phyloP scores from a whole-genome alignment of 306 rosid genomes.

The Astragalus glycyphyllos region DNA sequence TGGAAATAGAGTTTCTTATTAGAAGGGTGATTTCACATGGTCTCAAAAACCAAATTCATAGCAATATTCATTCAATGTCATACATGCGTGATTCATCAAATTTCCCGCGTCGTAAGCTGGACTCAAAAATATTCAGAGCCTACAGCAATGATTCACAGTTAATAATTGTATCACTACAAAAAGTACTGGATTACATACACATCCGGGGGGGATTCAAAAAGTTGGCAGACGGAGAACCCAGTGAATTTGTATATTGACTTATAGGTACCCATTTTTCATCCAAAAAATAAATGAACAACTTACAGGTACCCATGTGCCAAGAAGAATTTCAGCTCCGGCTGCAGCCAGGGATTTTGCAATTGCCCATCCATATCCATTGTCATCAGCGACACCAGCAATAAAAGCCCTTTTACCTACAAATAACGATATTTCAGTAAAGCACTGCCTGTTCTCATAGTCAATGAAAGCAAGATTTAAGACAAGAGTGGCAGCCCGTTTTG shows the following conservation, averaged over 20 bases:
- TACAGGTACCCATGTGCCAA: constrained; percentile 99
- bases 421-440: constrained; percentile 24
- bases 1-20: constrained; percentile 48
- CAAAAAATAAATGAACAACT: constrained; percentile 36
- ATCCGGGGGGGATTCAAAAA: not conserved
- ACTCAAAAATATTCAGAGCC: constrained; percentile 94
- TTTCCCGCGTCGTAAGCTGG: constrained; percentile 93
- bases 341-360: constrained; percentile 98
- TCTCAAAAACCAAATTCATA: constrained; percentile 28
- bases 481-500: not conserved
- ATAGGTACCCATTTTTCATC: constrained; percentile 59
- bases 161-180: constrained; percentile 35
- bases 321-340: constrained; percentile 97
- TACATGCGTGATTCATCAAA: constrained; percentile 90
- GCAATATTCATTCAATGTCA: constrained; percentile 42
- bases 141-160: constrained; percentile 45
- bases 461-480: constrained; percentile 6
- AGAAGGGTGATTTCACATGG: constrained; percentile 32
- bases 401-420: constrained; percentile 88
- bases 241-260: constrained; percentile 42
- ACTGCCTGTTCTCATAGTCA: constrained; percentile 3
- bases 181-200: constrained; percentile 26
- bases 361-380: constrained; percentile 98
- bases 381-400: constrained; percentile 98
- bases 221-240: not conserved